A percentile compares a stretch with the other conserved stretches of the same genome.
Evolutionary conservation across 2,329 filamentous ascomycete genomes (phyloP).

Genomic region (Colletotrichum musae): DNA sequence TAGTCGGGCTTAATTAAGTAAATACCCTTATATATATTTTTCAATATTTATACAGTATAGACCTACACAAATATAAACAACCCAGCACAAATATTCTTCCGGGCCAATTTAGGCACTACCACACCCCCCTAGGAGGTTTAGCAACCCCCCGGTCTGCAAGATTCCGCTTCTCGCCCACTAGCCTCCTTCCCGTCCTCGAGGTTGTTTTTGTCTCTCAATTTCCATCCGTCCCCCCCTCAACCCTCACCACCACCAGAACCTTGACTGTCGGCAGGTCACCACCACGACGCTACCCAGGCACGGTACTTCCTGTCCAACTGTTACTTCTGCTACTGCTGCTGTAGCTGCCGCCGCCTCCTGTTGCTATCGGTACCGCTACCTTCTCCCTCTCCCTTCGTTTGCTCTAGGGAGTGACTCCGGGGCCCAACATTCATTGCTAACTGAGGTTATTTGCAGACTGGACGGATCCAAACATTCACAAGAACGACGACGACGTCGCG

Average conservation of each 20-base stretch:
- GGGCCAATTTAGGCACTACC: no score
- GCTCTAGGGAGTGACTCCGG: not conserved
- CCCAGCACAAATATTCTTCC: no score
- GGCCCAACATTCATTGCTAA: slow-evolving; percentile 9
- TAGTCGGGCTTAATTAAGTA: no score
- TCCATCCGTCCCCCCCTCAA: slow-evolving; percentile 15
- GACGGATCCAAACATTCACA: not conserved
- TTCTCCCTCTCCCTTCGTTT: not conserved
- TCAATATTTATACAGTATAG: no score
- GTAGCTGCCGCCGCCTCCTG: no score
- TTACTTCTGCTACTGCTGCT: not conserved
- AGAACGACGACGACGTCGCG: not conserved
- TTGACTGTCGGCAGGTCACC: slow-evolving; percentile 1
- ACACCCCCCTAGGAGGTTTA: no score
- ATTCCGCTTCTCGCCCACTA: slow-evolving; percentile 21
- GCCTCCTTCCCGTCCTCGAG: slow-evolving; percentile 32
- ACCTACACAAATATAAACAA: no score
- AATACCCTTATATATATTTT: no score
- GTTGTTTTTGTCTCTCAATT: slow-evolving; percentile 29
- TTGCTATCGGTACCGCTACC: not conserved
- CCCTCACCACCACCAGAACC: slow-evolving; percentile 4
- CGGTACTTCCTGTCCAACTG: slow-evolving; percentile 17
- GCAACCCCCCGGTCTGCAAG: no score
- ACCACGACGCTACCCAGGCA: not conserved
- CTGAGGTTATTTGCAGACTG: not conserved